Conservation (phyloP, 2,329 filamentous ascomycete species). For the Epichloe gansuensis region DNA sequence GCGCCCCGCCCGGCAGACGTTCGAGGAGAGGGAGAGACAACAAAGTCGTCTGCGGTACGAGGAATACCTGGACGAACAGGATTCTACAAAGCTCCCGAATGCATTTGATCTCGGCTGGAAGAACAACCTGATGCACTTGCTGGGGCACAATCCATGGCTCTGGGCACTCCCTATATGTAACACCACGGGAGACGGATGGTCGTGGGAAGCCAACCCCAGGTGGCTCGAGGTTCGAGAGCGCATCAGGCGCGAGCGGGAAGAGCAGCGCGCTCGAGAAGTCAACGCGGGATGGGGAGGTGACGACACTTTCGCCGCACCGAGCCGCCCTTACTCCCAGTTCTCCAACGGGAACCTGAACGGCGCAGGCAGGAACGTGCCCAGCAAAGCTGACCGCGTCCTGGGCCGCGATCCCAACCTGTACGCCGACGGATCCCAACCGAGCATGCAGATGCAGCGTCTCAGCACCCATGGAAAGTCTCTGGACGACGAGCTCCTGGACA, state of each 20-base stretch:
- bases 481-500: conserved; percentile 29
- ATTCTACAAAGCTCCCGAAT: conserved; percentile 76
- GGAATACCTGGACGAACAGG: conserved; percentile 78
- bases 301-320: not conserved
- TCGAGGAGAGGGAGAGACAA: conserved; percentile 41
- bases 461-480: conserved; percentile 32
- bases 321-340: not conserved
- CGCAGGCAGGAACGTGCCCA: conserved; percentile 26
- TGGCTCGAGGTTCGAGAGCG: conserved; percentile 63
- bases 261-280: conserved; percentile 50
- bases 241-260: conserved; percentile 42
- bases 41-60: conserved; percentile 44
- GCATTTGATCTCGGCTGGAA: conserved; percentile 85
- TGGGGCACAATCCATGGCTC: conserved; percentile 58
- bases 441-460: conserved; percentile 33
- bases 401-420: conserved; percentile 45
- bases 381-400: conserved; percentile 46
- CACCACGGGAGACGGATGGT: conserved; percentile 85
- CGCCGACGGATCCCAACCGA: conserved; percentile 29
- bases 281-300: conserved; percentile 52
- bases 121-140: conserved; percentile 67
- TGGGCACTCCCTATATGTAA: conserved; percentile 77
- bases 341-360: conserved; percentile 4
- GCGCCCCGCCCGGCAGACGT: conserved; percentile 34
- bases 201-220: conserved; percentile 71